A percentile compares a stretch with the other conserved stretches of the same genome.
Evolutionary conservation across 1,284 basidiomycete genomes (phyloP).

Genomic region (Sporisorium exsertum): DNA sequence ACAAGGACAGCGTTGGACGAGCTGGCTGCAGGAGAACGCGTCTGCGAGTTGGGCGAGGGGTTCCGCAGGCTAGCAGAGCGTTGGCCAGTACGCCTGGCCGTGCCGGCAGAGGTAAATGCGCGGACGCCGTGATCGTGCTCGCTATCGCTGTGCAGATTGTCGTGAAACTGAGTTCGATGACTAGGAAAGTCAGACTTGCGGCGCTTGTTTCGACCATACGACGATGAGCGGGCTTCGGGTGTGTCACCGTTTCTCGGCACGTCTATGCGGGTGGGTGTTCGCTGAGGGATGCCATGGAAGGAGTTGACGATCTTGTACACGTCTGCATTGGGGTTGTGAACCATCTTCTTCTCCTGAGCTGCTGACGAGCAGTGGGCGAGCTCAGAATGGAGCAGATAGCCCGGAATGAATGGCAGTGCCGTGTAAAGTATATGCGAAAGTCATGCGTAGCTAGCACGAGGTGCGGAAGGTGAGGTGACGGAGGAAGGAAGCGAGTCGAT

Average conservation of each 20-base stretch:
- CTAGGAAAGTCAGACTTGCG: neutral
- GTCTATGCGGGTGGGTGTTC: slow-evolving; percentile 6
- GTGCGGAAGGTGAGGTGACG: neutral
- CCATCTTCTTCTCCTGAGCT: slow-evolving; percentile 15
- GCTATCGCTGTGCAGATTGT: slow-evolving; percentile 1
- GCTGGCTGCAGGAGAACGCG: neutral
- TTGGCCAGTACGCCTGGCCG: neutral
- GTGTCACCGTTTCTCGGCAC: slow-evolving; percentile 15
- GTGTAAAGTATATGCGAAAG: neutral
- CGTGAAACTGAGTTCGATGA: neutral
- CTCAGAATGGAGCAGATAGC: neutral
- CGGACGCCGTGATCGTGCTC: too few relatives aligned
- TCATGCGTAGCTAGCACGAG: neutral
- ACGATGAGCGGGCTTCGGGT: neutral
- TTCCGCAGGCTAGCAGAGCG: neutral
- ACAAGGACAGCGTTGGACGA: neutral
- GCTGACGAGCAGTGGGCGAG: neutral
- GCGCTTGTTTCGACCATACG: neutral
- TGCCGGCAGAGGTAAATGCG: neutral
- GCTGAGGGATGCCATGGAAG: slow-evolving; percentile 9
- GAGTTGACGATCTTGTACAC: neutral
- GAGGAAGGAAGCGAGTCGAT: neutral
- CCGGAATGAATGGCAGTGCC: neutral
- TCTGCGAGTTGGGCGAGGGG: neutral
- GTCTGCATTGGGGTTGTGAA: neutral